phyloP scores from a whole-genome alignment of 495 filamentous ascomycete species.

The Hypoxylon crocopeplum region DNA sequence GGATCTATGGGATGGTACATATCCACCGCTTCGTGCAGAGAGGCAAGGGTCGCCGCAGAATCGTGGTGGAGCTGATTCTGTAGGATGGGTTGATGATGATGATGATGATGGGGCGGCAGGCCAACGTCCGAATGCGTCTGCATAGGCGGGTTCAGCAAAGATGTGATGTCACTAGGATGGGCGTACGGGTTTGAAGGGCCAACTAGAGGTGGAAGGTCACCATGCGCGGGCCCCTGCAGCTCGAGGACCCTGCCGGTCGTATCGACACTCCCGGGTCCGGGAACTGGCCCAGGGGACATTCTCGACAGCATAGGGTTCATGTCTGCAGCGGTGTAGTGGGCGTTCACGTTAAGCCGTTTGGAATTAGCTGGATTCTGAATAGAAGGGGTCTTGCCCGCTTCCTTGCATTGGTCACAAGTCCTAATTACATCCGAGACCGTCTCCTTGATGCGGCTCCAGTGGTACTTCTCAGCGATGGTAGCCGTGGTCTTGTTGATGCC shows the following conservation, averaged over 20 bases:
- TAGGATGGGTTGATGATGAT: constrained; percentile 28
- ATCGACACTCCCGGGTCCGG: constrained; percentile 29
- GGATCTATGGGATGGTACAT: constrained; percentile 58
- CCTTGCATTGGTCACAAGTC: constrained; percentile 90
- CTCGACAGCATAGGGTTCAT: constrained; percentile 20
- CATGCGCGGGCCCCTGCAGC: constrained; percentile 31
- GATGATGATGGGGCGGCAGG: constrained; percentile 26
- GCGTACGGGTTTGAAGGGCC: constrained; percentile 42
- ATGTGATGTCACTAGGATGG: constrained; percentile 47
- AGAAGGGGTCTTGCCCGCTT: constrained; percentile 64
- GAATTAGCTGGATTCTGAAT: constrained; percentile 20
- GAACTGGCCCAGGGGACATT: constrained; percentile 24
- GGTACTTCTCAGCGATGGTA: constrained; percentile 89
- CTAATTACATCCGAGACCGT: constrained; percentile 94
- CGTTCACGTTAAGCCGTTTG: constrained; percentile 33
- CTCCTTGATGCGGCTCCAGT: constrained; percentile 99
- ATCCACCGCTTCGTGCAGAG: constrained; percentile 32
- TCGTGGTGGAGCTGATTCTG: constrained; percentile 40
- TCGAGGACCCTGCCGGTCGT: constrained; percentile 34
- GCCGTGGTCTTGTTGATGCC: constrained; percentile 99
- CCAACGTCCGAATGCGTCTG: constrained; percentile 38
- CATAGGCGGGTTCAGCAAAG: constrained; percentile 37
- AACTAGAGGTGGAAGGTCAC: constrained; percentile 33
- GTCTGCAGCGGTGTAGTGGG: neutral
- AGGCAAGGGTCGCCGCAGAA: constrained; percentile 35